Base-by-base conservation (phyloP, 768 basidiomycete genomes). In the Tylopilus rubrobrunneus region DNA sequence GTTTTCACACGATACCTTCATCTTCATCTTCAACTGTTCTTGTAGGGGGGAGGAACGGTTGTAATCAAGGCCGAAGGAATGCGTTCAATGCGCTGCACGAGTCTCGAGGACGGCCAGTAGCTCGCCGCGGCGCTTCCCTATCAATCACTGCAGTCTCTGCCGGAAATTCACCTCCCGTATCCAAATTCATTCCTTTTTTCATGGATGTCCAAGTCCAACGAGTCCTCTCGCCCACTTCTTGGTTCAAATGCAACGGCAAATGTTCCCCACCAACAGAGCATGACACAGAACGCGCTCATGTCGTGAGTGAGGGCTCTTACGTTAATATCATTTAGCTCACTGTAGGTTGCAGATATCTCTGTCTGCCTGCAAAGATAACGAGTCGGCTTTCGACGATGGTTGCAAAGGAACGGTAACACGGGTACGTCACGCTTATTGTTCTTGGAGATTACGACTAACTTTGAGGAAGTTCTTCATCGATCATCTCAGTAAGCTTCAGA, bases 361-460 rank as follows among this genome's bases (percentile, higher is more conserved):
- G 21, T 66, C 68, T 23, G 67, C 67, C 31, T 70, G 67, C 34
- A 62, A 54, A 41, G 67, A 68, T n/a, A 57, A 57, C 10, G 60
- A 68, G 19, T 33, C 31, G 6, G 67, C 67, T 5, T 51, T 56
- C 14, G 67, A 70, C 21, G 66, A 60, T 31, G 11, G 9, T 41
- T 37, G 9, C 4, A 55, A 46, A 11, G 56, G 56, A 37, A 59
- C 66, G 12, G 47, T 70, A 28, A 70, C 67, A 5, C 50, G 25
- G 53, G 67, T 64, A 47, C 7, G 58, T 46, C 15, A 5, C 19
- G 6, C 15, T 33, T 23, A 14, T 29, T 8, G 47, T 9, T 28
- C 4, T 10, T 15, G 19, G 42, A 21, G 45, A 33, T 25, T 40
- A 21, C 34, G 6, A 19, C 48, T 54, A 33, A 68, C 29, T 6